Conservation (phyloP, 2,329 filamentous ascomycete species). For the Trichoderma breve region DNA sequence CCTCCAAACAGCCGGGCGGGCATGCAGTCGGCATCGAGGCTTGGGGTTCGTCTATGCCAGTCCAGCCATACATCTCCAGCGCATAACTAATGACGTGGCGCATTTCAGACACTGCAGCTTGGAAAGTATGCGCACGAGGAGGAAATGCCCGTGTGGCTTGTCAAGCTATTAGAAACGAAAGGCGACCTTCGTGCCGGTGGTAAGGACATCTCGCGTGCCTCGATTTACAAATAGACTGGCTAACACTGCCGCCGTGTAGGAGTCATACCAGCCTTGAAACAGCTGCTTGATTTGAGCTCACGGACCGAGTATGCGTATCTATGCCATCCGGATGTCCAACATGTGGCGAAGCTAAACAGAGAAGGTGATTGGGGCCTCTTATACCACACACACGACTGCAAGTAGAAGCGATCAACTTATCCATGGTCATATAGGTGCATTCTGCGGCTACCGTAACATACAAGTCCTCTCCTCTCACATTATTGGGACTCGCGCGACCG, state of each 20-base stretch:
- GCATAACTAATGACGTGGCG: background rate
- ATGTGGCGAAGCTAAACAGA: slow-evolving; percentile 76
- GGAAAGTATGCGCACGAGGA: slow-evolving; percentile 72
- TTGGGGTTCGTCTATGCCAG: background rate
- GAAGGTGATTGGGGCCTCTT: slow-evolving; percentile 53
- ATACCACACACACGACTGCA: background rate
- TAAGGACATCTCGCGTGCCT: slow-evolving; percentile 26
- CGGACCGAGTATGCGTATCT: slow-evolving; percentile 70
- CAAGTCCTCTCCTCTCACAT: slow-evolving; percentile 87
- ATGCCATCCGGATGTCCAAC: slow-evolving; percentile 71
- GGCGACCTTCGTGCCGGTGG: slow-evolving; percentile 56
- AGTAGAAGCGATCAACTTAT: background rate
- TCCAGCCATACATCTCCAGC: background rate
- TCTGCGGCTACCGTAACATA: slow-evolving; percentile 94
- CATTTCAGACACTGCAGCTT: slow-evolving; percentile 56
- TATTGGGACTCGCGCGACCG: slow-evolving; percentile 54
- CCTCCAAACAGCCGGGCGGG: background rate
- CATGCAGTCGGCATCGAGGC: background rate
- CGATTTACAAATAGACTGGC: background rate
- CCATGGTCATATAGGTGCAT: slow-evolving; percentile 59
- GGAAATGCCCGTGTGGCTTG: slow-evolving; percentile 70
- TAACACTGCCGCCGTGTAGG: slow-evolving; percentile 32
- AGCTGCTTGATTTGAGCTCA: slow-evolving; percentile 62
- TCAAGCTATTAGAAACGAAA: slow-evolving; percentile 58
- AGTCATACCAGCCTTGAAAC: slow-evolving; percentile 60